A percentile compares a stretch with the other conserved stretches of the same genome.
These are phyloP conservation scores for Salvia sclarea DNA, from an alignment of 305 asterid genomes.

Conservation along the genomic window DNA sequence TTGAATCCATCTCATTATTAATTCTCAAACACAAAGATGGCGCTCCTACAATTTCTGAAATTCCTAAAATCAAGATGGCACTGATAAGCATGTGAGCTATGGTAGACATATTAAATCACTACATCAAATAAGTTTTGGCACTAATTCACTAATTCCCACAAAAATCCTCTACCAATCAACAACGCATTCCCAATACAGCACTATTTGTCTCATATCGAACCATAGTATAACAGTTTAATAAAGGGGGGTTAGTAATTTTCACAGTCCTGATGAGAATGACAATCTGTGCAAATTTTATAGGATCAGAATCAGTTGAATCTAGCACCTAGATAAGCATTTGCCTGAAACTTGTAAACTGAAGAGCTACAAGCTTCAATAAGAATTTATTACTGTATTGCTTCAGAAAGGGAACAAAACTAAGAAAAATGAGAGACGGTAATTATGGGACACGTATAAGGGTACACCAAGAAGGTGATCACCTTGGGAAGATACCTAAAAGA, in stretches of 20 bases:
- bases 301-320: conserved; percentile 3
- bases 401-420: background rate
- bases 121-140: background rate
- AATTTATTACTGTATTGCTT: conserved; percentile 1
- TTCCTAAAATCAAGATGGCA: background rate
- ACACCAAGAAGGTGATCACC: background rate
- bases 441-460: background rate
- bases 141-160: background rate
- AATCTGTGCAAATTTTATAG: conserved; percentile 1
- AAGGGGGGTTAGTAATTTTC: background rate
- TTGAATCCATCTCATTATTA: background rate
- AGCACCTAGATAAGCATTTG: conserved; percentile 7
- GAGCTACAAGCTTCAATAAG: background rate
- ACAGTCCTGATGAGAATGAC: background rate
- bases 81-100: background rate
- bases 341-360: background rate
- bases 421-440: background rate
- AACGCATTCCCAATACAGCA: background rate
- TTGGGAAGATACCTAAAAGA: background rate
- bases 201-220: background rate
- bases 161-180: background rate
- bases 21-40: background rate
- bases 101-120: background rate
- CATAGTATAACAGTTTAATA: background rate
- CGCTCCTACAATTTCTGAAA: background rate